These are phyloP conservation scores for Schwanniomyces occidentalis DNA, from an alignment of 805 yeast species.

Conservation along the genomic window DNA sequence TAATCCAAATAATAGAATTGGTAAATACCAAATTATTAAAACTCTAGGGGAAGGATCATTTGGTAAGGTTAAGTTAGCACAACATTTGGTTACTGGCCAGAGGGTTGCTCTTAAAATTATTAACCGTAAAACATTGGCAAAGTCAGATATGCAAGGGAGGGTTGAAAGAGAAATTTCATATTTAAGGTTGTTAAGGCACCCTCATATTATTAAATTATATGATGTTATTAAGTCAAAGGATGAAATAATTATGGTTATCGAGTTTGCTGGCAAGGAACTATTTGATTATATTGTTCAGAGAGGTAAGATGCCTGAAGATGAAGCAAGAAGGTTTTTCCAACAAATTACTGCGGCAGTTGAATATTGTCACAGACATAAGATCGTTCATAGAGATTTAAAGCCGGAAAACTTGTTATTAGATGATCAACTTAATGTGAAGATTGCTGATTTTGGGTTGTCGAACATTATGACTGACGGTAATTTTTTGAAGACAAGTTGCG, in stretches of 20 bases:
- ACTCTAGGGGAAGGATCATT: constrained; percentile 96
- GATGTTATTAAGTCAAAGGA: constrained; percentile 95
- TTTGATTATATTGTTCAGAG: constrained; percentile 94
- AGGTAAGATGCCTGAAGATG: constrained; percentile 89
- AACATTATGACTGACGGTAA: constrained; percentile 98
- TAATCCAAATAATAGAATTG: constrained; percentile 57
- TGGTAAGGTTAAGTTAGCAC: constrained; percentile 92
- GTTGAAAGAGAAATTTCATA: constrained; percentile 93
- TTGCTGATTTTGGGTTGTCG: constrained; percentile 93
- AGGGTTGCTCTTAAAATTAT: constrained; percentile 91
- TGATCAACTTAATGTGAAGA: constrained; percentile 87
- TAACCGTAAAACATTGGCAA: constrained; percentile 87
- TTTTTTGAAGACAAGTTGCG: constrained; percentile 91
- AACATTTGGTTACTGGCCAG: constrained; percentile 87
- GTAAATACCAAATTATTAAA: constrained; percentile 89
- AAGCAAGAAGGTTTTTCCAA: constrained; percentile 91
- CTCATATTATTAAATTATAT: constrained; percentile 91
- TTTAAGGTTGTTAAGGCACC: constrained; percentile 84
- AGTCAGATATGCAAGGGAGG: constrained; percentile 95
- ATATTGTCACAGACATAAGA: constrained; percentile 93
- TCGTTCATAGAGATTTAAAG: constrained; percentile 94
- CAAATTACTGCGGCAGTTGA: constrained; percentile 96
- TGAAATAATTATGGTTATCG: constrained; percentile 96
- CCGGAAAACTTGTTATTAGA: constrained; percentile 92
- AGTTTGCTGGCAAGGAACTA: constrained; percentile 93